Conservation (phyloP, 192 early-diverging fungal species). For the Linnemannia elongata region DNA sequence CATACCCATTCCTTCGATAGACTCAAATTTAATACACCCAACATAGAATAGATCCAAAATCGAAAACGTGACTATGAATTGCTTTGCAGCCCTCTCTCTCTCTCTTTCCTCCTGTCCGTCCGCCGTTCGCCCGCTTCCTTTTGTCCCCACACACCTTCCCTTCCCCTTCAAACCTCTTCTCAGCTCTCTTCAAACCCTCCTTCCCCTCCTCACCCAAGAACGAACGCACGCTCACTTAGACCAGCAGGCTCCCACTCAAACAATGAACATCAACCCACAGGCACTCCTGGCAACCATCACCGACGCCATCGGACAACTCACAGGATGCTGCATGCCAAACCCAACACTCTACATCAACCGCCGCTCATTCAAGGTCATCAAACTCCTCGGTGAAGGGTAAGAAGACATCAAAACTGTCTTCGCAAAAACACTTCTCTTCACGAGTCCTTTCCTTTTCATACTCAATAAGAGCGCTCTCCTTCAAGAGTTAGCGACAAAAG, state of each 20-base stretch:
- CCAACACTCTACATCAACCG: constrained; percentile 70
- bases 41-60: no score
- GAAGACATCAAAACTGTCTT: background rate
- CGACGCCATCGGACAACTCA: constrained; percentile 54
- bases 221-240: background rate
- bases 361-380: constrained; percentile 69
- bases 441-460: background rate
- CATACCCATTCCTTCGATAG: no score
- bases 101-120: background rate
- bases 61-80: background rate
- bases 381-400: constrained; percentile 78
- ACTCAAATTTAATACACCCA: background rate
- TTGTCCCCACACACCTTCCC: background rate
- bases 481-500: no score
- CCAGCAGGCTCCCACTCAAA: background rate
- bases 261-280: constrained; percentile 37
- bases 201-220: background rate
- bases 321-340: constrained; percentile 63
- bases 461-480: no score
- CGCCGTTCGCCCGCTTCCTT: background rate
- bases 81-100: background rate
- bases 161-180: background rate
- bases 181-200: background rate
- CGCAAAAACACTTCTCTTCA: background rate
- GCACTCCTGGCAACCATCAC: constrained; percentile 55